A percentile compares a stretch with the other conserved stretches of the same genome.
Conservation (phyloP, 1,284 basidiomycete species). For the Sparassis latifolia region DNA sequence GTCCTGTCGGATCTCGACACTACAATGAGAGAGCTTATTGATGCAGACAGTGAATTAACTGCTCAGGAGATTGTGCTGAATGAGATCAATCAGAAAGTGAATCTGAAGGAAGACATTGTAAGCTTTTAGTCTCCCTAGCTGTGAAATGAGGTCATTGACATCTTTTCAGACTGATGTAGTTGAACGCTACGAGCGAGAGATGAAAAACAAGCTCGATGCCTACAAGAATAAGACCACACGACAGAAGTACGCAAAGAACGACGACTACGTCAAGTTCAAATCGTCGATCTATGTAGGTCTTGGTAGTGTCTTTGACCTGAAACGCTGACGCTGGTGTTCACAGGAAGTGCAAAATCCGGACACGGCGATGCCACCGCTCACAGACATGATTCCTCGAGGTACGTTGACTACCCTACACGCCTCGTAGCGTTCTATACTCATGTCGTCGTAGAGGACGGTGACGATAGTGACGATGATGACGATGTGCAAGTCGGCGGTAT, state of each 20-base stretch:
- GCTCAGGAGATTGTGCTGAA: slow-evolving; percentile 49
- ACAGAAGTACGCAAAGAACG: slow-evolving; percentile 66
- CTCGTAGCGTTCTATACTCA: background rate
- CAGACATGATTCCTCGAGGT: slow-evolving; percentile 68
- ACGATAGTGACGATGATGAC: slow-evolving; percentile 71
- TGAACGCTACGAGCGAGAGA: slow-evolving; percentile 37
- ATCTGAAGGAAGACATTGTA: slow-evolving; percentile 52
- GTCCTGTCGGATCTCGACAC: slow-evolving; percentile 51
- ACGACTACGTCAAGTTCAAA: slow-evolving; percentile 60
- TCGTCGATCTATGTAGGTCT: slow-evolving; percentile 59
- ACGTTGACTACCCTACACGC: slow-evolving; percentile 6
- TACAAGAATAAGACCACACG: slow-evolving; percentile 58
- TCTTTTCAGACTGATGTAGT: slow-evolving; percentile 39
- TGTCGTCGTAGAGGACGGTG: slow-evolving; percentile 53
- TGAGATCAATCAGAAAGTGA: slow-evolving; percentile 48
- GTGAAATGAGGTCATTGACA: slow-evolving; percentile 8
- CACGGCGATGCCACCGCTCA: slow-evolving; percentile 69
- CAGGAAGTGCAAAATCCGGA: slow-evolving; percentile 67
- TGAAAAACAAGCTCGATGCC: slow-evolving; percentile 35
- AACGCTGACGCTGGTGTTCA: background rate
- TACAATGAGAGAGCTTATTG: slow-evolving; percentile 61
- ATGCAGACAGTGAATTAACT: slow-evolving; percentile 54
- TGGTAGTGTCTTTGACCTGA: background rate
- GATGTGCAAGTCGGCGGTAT: slow-evolving; percentile 81
- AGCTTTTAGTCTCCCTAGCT: slow-evolving; percentile 14